Conservation (phyloP, 2,329 filamentous ascomycete species). For the Penicillium paneum region DNA sequence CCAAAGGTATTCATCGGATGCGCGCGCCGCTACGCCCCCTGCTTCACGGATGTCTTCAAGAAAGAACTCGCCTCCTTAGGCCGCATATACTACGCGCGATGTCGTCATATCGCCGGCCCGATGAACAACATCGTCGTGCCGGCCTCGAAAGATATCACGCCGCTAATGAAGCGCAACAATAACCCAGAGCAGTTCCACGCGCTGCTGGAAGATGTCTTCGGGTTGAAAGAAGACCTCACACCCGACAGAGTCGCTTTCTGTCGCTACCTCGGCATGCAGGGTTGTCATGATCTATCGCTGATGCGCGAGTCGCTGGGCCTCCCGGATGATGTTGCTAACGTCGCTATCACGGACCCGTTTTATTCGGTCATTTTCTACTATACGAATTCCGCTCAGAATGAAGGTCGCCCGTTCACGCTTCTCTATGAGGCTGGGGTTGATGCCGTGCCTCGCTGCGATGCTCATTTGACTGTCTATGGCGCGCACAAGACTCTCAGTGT, state of each 20-base stretch:
- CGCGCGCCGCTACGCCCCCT: slow-evolving; percentile 59
- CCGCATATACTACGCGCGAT: slow-evolving; percentile 55
- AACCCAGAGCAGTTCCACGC: slow-evolving; percentile 9
- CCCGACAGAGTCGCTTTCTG: slow-evolving; percentile 34
- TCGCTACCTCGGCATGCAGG: slow-evolving; percentile 49
- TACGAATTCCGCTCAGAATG: slow-evolving; percentile 11
- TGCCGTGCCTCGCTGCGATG: slow-evolving; percentile 46
- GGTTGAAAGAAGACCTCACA: slow-evolving; percentile 24
- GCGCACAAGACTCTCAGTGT: slow-evolving; percentile 54
- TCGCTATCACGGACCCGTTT: slow-evolving; percentile 44
- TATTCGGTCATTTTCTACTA: slow-evolving; percentile 40
- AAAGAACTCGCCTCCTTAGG: slow-evolving; percentile 52
- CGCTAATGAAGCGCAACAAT: neutral
- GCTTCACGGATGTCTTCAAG: slow-evolving; percentile 53
- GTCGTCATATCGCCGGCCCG: slow-evolving; percentile 53
- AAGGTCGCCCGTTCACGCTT: slow-evolving; percentile 46
- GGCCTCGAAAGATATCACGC: neutral
- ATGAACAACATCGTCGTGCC: slow-evolving; percentile 23
- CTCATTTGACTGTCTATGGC: slow-evolving; percentile 48
- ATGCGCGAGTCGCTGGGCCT: slow-evolving; percentile 56
- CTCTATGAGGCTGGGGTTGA: slow-evolving; percentile 58
- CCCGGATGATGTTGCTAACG: slow-evolving; percentile 47
- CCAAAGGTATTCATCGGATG: slow-evolving; percentile 57
- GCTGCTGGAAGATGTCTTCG: slow-evolving; percentile 30
- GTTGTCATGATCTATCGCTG: slow-evolving; percentile 53